Conservation (phyloP, 1,284 basidiomycete species). For the Cryptococcus sp. region DNA sequence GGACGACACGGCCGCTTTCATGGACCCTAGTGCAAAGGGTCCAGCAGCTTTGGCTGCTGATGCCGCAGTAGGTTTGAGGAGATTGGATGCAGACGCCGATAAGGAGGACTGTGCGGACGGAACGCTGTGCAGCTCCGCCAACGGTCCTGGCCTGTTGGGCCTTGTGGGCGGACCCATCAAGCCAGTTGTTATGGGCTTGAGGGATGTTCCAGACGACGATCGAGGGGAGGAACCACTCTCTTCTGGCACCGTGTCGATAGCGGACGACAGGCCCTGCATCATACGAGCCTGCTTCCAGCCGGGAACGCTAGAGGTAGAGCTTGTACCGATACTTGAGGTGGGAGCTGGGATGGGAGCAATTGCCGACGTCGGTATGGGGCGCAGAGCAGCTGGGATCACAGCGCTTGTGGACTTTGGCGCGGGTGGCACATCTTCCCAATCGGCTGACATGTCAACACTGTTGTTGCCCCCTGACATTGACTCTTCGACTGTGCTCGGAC, state of each 20-base stretch:
- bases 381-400: constrained; percentile 12
- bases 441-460: constrained; percentile 2
- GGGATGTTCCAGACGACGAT: background rate
- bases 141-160: constrained; percentile 13
- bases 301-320: constrained; percentile 8
- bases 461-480: background rate
- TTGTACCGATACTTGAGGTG: background rate
- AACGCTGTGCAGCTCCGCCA: constrained; percentile 11
- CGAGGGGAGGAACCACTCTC: constrained; percentile 11
- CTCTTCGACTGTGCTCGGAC: constrained; percentile 7
- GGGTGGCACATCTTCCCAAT: constrained; percentile 13
- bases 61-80: constrained; percentile 19
- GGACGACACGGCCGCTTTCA: constrained; percentile 4
- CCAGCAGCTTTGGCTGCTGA: constrained; percentile 16
- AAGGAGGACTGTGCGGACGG: constrained; percentile 10
- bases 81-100: constrained; percentile 9
- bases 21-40: constrained; percentile 11
- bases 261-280: background rate
- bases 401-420: background rate
- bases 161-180: constrained; percentile 16
- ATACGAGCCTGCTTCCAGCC: constrained; percentile 25
- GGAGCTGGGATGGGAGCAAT: background rate
- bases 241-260: constrained; percentile 11
- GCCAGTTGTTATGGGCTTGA: constrained; percentile 4
- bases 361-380: constrained; percentile 3